These are phyloP conservation scores for Clitopilus hobsonii DNA, from an alignment of 768 basidiomycete species.

Conservation along the genomic window DNA sequence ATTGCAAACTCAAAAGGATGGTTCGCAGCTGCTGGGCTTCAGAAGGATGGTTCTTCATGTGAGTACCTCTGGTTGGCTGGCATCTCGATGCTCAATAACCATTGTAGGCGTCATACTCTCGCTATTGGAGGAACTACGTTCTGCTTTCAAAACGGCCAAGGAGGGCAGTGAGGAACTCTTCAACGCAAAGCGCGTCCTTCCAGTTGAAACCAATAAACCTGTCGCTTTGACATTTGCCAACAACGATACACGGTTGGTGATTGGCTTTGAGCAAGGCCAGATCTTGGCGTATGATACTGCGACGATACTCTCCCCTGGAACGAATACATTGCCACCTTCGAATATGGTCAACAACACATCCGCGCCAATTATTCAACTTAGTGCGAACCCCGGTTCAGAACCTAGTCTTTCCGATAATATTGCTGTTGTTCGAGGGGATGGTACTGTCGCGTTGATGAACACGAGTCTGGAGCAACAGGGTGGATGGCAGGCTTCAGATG, in stretches of 20 bases:
- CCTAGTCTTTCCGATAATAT: slow-evolving; percentile 48
- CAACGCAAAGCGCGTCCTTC: slow-evolving; percentile 46
- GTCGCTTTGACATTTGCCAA: slow-evolving; percentile 52
- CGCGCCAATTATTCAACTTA: slow-evolving; percentile 46
- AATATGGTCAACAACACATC: slow-evolving; percentile 43
- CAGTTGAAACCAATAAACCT: slow-evolving; percentile 40
- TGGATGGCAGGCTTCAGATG: slow-evolving; percentile 48
- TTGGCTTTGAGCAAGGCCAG: slow-evolving; percentile 55
- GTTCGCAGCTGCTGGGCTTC: slow-evolving; percentile 58
- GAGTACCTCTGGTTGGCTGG: slow-evolving; percentile 9
- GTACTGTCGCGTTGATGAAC: slow-evolving; percentile 58
- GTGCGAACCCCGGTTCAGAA: slow-evolving; percentile 60
- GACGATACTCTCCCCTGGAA: slow-evolving; percentile 40
- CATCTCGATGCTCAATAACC: neutral
- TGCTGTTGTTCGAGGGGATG: slow-evolving; percentile 47
- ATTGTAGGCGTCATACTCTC: slow-evolving; percentile 56
- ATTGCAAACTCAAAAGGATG: slow-evolving; percentile 58
- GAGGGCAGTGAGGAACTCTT: slow-evolving; percentile 35
- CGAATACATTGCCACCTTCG: slow-evolving; percentile 38
- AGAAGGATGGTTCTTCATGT: slow-evolving; percentile 34
- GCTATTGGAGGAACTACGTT: slow-evolving; percentile 55
- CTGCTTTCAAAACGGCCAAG: slow-evolving; percentile 41
- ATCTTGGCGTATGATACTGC: slow-evolving; percentile 58
- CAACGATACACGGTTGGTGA: slow-evolving; percentile 55
- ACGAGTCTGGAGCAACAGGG: slow-evolving; percentile 47